These are phyloP conservation scores for Saccharomyces kudriavzevii DNA, from an alignment of 805 yeast genomes.

Conservation along the genomic window DNA sequence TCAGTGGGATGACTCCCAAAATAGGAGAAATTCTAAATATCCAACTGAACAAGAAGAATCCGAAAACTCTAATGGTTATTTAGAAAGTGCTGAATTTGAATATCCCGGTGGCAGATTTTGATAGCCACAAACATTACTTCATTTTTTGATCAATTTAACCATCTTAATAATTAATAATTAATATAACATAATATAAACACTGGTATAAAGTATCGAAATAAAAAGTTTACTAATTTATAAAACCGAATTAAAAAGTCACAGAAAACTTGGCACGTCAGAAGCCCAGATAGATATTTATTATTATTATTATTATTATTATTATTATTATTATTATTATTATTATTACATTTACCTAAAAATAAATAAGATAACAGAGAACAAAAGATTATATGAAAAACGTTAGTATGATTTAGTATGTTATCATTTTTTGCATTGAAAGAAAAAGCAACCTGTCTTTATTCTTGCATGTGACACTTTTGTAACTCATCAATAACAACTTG, in stretches of 20 bases:
- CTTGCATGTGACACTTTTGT: slow-evolving; percentile 39
- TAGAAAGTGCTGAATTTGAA: slow-evolving; percentile 6
- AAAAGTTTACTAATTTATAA: neutral
- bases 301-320: neutral
- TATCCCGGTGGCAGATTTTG: neutral
- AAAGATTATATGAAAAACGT: neutral
- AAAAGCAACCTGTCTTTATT: slow-evolving; percentile 6
- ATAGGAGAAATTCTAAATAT: slow-evolving; percentile 3
- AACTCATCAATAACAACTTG: slow-evolving; percentile 80
- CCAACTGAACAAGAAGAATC: slow-evolving; percentile 4
- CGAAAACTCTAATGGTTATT: slow-evolving; percentile 2
- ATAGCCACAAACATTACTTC: neutral
- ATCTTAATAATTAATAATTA: neutral
- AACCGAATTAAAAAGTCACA: neutral
- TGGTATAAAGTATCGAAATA: neutral
- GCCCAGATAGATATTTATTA: neutral
- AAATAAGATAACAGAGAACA: neutral
- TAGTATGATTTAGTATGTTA: neutral
- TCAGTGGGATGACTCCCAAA: slow-evolving; percentile 26
- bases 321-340: neutral
- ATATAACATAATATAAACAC: neutral
- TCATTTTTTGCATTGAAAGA: neutral
- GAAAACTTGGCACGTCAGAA: neutral
- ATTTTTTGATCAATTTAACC: neutral
- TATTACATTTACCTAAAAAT: neutral